These are phyloP conservation scores for Lenwebbia sp. DNA, from an alignment of 345 rosid genomes.

Conservation along the genomic window DNA sequence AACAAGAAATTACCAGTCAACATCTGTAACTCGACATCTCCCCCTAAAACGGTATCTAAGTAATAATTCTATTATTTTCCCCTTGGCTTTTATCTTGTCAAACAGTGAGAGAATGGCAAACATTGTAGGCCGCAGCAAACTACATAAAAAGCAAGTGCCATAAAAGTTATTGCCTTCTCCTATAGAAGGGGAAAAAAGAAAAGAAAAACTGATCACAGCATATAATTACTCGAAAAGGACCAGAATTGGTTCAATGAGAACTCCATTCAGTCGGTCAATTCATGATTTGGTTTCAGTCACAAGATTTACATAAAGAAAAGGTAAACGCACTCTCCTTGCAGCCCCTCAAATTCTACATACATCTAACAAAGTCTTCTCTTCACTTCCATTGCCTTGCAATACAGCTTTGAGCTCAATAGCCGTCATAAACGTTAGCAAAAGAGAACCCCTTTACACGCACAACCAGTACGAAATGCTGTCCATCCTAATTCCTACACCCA, in stretches of 20 bases:
- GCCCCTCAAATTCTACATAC: background rate
- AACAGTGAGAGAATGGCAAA: background rate
- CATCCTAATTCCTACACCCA: background rate
- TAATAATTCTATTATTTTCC: background rate
- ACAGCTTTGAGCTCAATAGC: background rate
- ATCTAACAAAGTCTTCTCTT: background rate
- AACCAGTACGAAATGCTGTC: background rate
- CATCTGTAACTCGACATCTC: background rate
- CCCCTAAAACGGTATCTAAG: background rate
- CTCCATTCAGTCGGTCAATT: background rate
- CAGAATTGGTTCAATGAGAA: background rate
- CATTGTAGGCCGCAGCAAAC: background rate
- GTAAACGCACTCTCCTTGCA: background rate
- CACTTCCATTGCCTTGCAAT: background rate
- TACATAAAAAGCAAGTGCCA: background rate
- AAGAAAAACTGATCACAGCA: background rate
- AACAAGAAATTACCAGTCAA: slow-evolving; percentile 23
- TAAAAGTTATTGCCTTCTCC: background rate
- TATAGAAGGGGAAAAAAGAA: background rate
- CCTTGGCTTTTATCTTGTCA: background rate
- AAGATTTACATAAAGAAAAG: background rate
- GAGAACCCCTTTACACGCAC: background rate
- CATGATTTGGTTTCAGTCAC: background rate
- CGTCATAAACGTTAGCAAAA: background rate
- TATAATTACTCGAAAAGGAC: background rate